Evolutionary conservation across 2,329 filamentous ascomycete genomes (phyloP), one percentile per base, ranked within the genome.

Genomic region (Cadophora sp.): DNA sequence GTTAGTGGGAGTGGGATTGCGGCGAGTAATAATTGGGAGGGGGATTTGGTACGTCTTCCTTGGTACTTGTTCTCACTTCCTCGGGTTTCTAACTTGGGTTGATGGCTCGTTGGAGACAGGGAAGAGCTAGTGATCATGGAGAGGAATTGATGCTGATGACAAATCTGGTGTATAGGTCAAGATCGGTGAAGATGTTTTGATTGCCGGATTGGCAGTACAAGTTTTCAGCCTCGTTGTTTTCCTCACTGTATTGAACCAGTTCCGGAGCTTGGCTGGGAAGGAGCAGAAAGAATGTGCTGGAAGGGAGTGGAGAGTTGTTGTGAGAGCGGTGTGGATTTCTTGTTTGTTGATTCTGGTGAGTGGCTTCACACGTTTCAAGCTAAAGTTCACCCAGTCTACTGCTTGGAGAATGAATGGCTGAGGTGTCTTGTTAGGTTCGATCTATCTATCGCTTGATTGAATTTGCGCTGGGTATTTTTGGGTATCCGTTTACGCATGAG

Each of bases 391-490:
- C n/a, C n/a, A n/a, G n/a, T n/a, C n/a, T n/a, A n/a, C n/a, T n/a
- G n/a, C n/a, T n/a, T n/a, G n/a, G 27, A 30, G 27, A 30, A 30
- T 30, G 6, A 30, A 6, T 30, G 27, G 30, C 53, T 60, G 47
- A 22, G 45, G 18, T 11, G 2, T 16, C n/a, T 3, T 45, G n/a
- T 45, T 45, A 85, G 77, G 68, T 84, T 3, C 83, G 84, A 16
- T 84, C 81, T n/a, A 78, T 85, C 33, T 87, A 83, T 67, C 81
- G 84, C n/a, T 80, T 83, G 4, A 79, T 83, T 58, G 84, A 87
- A 69, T 86, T 85, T 67, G 80, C 81, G 0, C 79, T 84, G 43
- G 84, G 84, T 0, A 82, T 81, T n/a, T 75, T 83, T 7, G 79
- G 81, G 18, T 86, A 86, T 70, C 76, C 82, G 0, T 83, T 84